Evolutionary conservation across 805 yeast genomes (phyloP).

Genomic region (Candida nonsorbophila): DNA sequence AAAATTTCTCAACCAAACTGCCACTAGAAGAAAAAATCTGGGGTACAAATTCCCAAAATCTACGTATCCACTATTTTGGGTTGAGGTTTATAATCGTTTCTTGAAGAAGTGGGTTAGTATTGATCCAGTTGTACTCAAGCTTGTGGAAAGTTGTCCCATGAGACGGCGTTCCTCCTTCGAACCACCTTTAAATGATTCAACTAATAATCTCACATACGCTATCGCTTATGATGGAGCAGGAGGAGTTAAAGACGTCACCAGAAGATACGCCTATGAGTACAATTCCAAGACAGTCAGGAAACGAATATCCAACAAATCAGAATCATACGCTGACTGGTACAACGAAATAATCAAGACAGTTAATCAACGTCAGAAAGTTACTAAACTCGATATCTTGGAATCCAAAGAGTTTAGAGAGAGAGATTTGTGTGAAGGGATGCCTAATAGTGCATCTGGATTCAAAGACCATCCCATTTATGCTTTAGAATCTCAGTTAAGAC

Average conservation of each 20-base stretch:
- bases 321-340: slow-evolving; percentile 60
- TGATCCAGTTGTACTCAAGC: slow-evolving; percentile 67
- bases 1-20: slow-evolving; percentile 4
- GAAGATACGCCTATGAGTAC: slow-evolving; percentile 68
- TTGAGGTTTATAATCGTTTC: slow-evolving; percentile 84
- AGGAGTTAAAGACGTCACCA: slow-evolving; percentile 74
- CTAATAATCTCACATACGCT: slow-evolving; percentile 66
- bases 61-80: slow-evolving; percentile 78
- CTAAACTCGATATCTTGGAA: slow-evolving; percentile 48
- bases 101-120: slow-evolving; percentile 75
- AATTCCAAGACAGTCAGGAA: slow-evolving; percentile 74
- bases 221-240: slow-evolving; percentile 68
- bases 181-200: slow-evolving; percentile 58
- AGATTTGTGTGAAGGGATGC: slow-evolving; percentile 79
- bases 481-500: slow-evolving; percentile 65
- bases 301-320: slow-evolving; percentile 55
- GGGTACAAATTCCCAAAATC: slow-evolving; percentile 17
- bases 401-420: slow-evolving; percentile 54
- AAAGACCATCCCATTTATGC: slow-evolving; percentile 84
- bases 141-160: slow-evolving; percentile 57
- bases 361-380: slow-evolving; percentile 10
- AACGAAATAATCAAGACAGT: slow-evolving; percentile 34
- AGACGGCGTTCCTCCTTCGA: slow-evolving; percentile 55
- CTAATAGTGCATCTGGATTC: slow-evolving; percentile 76
- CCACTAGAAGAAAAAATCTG: slow-evolving; percentile 13